Evolutionary conservation across 352 stramenopile species (phyloP).

Genomic region (Phytophthora ohioensis): DNA sequence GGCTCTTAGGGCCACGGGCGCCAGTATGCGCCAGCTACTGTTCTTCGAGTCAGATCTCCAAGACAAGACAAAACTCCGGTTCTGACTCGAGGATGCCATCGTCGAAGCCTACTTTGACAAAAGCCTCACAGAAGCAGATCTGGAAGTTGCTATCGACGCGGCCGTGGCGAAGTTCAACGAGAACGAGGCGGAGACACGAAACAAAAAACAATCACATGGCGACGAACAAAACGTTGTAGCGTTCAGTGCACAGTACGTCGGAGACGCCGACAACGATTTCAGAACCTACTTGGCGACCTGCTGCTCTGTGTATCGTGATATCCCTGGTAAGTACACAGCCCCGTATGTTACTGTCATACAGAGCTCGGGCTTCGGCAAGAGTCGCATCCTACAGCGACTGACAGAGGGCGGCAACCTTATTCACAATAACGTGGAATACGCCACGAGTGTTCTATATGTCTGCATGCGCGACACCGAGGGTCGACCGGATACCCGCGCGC

Average conservation of each 20-base stretch:
- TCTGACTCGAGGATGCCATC: too few relatives aligned
- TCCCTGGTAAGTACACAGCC: background rate
- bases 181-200: too few relatives aligned
- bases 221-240: too few relatives aligned
- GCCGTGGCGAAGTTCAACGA: too few relatives aligned
- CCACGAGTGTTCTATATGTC: background rate
- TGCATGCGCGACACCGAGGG: background rate
- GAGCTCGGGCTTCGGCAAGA: conserved; percentile 20
- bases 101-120: too few relatives aligned
- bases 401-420: background rate
- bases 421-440: background rate
- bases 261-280: background rate
- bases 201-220: too few relatives aligned
- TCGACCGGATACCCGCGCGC: background rate
- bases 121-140: too few relatives aligned
- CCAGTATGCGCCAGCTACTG: too few relatives aligned
- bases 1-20: too few relatives aligned
- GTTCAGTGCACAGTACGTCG: background rate
- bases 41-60: too few relatives aligned
- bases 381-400: background rate
- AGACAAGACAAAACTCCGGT: too few relatives aligned
- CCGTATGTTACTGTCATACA: conserved; percentile 5
- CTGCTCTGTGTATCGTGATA: background rate
- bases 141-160: too few relatives aligned
- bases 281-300: background rate